Evolutionary conservation across 1,284 basidiomycete genomes (phyloP), one percentile per base, ranked within the genome.

Genomic region (Grifola frondosa): DNA sequence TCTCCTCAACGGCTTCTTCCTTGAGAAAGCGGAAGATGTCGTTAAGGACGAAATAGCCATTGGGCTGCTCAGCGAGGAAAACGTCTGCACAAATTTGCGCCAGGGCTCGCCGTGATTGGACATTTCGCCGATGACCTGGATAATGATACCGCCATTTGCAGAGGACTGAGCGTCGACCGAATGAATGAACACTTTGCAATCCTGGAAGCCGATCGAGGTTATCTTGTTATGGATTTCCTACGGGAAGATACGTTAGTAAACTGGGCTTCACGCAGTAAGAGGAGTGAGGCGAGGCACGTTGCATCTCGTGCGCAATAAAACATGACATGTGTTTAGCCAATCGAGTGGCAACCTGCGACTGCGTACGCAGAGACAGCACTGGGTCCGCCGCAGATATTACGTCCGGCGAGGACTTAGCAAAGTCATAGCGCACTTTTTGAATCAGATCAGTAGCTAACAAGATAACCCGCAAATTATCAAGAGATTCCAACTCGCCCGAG

Each of bases 21-120:
- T 97, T 97, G 54, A 99, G 75, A 78, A 96, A 98, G 52, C 96
- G 88, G 86, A 99, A 99, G 73, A 99, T 98, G 73, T 99, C 97
- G 71, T 99, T 99, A 67, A 99, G 84, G 50, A 99, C 97, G 68
- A 94, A 99, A 77, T 98, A 99, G 35, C 97, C 97, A 61, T 96
- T 97, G 30, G 94, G 92, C 71, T 99, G 97, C 68, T 97, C 92
- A 35, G 97, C 97, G 44, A 99, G 86, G 88, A 99, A 99, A 99
- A 99, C 12, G 96, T 98, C 74, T 99, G 97, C 17, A 93, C 93
- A 62, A 99, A 99, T 73, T 98, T 98, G 62, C 88, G 86, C 97
- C 97, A 99, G 4, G 90, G 78, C 49, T 89, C 86, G 48, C 81
- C 80, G 60, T 84, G 81, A 70, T 97, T 97, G 49, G 90, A 93